Percentiles rank a stretch among this genome's conserved stretches.
phyloP scores from a whole-genome alignment of 2,329 filamentous ascomycete species.

The Pseudopyrenochaeta lycopersici region DNA sequence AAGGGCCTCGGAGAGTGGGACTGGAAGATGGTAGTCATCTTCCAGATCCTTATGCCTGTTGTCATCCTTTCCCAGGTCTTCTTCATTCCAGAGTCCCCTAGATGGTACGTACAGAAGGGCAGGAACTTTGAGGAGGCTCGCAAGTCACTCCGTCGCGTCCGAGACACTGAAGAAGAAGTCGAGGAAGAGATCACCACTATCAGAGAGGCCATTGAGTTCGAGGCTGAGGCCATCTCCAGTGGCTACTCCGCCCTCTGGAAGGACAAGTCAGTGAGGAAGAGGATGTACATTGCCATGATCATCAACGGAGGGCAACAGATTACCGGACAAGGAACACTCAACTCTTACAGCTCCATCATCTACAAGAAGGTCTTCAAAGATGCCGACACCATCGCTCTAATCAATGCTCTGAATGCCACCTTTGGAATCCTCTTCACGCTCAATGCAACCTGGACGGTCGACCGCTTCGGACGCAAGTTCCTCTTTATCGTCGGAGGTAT shows the following conservation, averaged over 20 bases:
- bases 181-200: conserved; percentile 73
- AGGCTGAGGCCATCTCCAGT: conserved; percentile 72
- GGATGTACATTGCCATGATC: conserved; percentile 70
- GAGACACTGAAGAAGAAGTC: conserved; percentile 71
- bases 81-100: conserved; percentile 73
- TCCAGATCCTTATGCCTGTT: conserved; percentile 73
- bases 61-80: conserved; percentile 67
- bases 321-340: conserved; percentile 76
- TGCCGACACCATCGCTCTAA: conserved; percentile 68
- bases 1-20: conserved; percentile 72
- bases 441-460: conserved; percentile 77
- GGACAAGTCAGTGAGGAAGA: conserved; percentile 73
- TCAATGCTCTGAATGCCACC: conserved; percentile 78
- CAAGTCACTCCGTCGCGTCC: conserved; percentile 65
- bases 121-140: conserved; percentile 69
- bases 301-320: conserved; percentile 77
- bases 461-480: conserved; percentile 75
- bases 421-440: conserved; percentile 77
- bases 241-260: conserved; percentile 74
- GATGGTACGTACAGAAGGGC: conserved; percentile 72
- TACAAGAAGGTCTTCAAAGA: conserved; percentile 74
- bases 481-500: conserved; percentile 73
- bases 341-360: conserved; percentile 76
- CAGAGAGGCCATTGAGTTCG: conserved; percentile 74
- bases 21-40: conserved; percentile 77